Percentiles rank a stretch among this genome's conserved stretches.
These are phyloP conservation scores for Ceriops decandra DNA, from an alignment of 345 rosid species.

Conservation along the genomic window DNA sequence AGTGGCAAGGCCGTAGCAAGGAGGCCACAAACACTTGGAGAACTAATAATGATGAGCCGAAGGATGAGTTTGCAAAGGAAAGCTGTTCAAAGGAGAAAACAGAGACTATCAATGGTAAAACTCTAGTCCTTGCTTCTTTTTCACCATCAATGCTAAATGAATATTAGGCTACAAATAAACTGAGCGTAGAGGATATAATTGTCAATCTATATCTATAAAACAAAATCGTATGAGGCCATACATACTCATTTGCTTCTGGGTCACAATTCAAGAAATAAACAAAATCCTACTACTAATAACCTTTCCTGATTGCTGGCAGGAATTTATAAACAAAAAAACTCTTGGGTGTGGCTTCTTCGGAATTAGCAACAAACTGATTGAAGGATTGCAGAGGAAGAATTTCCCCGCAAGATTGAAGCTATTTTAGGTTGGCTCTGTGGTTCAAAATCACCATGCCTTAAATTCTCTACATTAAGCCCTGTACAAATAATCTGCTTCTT, in stretches of 20 bases:
- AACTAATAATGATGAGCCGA: constrained; percentile 76
- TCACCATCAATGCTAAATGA: neutral
- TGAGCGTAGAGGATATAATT: too few relatives aligned
- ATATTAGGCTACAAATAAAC: too few relatives aligned
- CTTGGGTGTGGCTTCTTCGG: constrained; percentile 53
- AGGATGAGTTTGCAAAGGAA: constrained; percentile 67
- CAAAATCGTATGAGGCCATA: neutral
- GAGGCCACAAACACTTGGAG: constrained; percentile 65
- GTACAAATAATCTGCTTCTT: constrained; percentile 6
- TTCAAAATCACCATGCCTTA: constrained; percentile 11
- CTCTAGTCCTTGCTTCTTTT: constrained; percentile 16
- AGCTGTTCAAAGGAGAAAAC: constrained; percentile 51
- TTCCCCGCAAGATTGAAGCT: constrained; percentile 47
- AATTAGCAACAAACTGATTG: constrained; percentile 46
- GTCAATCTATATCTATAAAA: neutral
- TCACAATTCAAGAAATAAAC: constrained; percentile 12
- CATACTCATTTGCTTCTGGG: neutral
- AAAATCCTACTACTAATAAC: constrained; percentile 1
- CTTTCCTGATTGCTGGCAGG: constrained; percentile 55
- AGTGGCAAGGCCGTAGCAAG: constrained; percentile 31
- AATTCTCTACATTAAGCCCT: constrained; percentile 9
- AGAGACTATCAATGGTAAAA: constrained; percentile 54
- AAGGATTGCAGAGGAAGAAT: constrained; percentile 51
- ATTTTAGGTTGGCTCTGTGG: constrained; percentile 19
- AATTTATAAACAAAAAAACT: constrained; percentile 38